Evolutionary conservation across 2,329 filamentous ascomycete species (phyloP).

Genomic region (Ophiocordyceps camponoti-floridani): DNA sequence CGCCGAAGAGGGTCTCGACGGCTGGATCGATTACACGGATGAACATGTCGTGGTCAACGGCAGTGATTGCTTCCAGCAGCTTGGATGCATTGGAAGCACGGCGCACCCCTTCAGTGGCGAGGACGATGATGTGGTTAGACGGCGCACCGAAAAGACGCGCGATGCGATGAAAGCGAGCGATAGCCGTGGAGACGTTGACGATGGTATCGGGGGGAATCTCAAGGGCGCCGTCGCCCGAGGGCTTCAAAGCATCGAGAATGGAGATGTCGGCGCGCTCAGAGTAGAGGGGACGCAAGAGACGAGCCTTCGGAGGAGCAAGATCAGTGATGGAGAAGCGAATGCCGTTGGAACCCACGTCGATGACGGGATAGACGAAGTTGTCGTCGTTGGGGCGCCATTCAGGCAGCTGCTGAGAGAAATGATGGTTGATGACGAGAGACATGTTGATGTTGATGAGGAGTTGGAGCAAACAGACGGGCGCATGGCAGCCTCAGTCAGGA

Average conservation of each 20-base stretch:
- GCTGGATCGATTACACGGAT: constrained; percentile 60
- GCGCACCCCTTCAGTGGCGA: constrained; percentile 81
- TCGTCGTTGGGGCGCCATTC: constrained; percentile 26
- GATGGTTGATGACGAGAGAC: constrained; percentile 28
- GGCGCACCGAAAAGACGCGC: constrained; percentile 55
- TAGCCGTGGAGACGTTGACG: constrained; percentile 41
- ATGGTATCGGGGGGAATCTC: constrained; percentile 40
- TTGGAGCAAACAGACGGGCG: too few species aligned
- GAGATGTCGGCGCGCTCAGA: constrained; percentile 66
- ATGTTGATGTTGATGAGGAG: not conserved
- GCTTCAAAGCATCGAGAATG: constrained; percentile 64
- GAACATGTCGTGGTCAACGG: constrained; percentile 38
- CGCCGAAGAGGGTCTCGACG: constrained; percentile 69
- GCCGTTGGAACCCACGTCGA: constrained; percentile 63
- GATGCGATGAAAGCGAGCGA: constrained; percentile 54
- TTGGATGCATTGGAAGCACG: constrained; percentile 56
- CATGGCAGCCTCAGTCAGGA: too few species aligned
- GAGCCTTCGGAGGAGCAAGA: constrained; percentile 50
- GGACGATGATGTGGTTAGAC: constrained; percentile 45
- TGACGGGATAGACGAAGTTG: constrained; percentile 35
- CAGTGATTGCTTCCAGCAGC: constrained; percentile 47
- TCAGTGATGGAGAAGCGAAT: constrained; percentile 84
- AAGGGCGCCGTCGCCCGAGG: constrained; percentile 16
- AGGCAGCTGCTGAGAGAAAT: constrained; percentile 28
- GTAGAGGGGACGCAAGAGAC: constrained; percentile 62